Evolutionary conservation across 2,329 filamentous ascomycete species (phyloP).

Genomic region (Monilinia vaccinii-corymbosi): DNA sequence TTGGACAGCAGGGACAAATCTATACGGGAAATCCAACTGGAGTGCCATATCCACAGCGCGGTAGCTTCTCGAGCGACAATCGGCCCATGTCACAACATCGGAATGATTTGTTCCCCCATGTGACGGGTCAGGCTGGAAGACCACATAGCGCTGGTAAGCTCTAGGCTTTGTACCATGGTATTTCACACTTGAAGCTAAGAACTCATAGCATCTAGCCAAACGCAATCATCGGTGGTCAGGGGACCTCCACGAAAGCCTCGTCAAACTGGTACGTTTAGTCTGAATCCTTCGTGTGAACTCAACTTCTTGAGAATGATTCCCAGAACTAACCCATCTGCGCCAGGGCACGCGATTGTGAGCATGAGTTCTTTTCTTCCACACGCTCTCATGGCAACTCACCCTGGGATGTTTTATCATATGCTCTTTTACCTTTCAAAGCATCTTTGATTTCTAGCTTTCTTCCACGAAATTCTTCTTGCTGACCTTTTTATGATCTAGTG

Average conservation of each 20-base stretch:
- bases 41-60: constrained; percentile 17
- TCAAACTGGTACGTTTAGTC: constrained; percentile 46
- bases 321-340: neutral
- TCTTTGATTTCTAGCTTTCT: neutral
- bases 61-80: constrained; percentile 16
- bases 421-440: neutral
- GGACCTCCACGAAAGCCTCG: constrained; percentile 48
- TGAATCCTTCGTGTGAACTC: neutral
- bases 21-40: constrained; percentile 14
- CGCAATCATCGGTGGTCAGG: constrained; percentile 37
- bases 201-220: constrained; percentile 27
- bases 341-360: constrained; percentile 64
- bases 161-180: neutral
- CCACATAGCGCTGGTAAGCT: constrained; percentile 26
- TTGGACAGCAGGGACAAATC: constrained; percentile 18
- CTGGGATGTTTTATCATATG: neutral
- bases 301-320: neutral
- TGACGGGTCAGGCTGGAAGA: constrained; percentile 8
- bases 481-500: constrained; percentile 37
- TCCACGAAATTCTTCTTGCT: neutral
- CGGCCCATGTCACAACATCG: constrained; percentile 14
- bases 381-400: neutral
- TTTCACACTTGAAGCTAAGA: constrained; percentile 6
- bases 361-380: neutral
- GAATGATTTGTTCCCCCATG: constrained; percentile 11